These are phyloP conservation scores for Porphyrellus cyaneotinctus DNA, from an alignment of 768 basidiomycete species.

Conservation along the genomic window DNA sequence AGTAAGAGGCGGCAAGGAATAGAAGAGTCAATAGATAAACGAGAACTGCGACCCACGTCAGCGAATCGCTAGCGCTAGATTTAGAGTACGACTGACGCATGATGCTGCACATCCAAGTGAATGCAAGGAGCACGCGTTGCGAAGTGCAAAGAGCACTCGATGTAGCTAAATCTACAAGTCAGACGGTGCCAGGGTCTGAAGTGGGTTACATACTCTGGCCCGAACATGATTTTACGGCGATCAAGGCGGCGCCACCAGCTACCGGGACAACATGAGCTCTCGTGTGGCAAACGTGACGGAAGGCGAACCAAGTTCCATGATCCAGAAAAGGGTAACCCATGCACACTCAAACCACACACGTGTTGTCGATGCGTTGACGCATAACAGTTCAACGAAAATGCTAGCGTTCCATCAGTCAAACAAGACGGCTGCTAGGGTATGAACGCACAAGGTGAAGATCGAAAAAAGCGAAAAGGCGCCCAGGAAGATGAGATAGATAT, in stretches of 20 bases:
- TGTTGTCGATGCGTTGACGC: conserved; percentile 46
- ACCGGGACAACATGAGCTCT: conserved; percentile 4
- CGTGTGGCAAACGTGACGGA: neutral
- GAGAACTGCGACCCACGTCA: conserved; percentile 41
- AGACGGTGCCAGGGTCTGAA: neutral
- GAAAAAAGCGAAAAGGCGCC: conserved; percentile 55
- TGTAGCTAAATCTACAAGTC: neutral
- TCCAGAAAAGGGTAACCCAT: conserved; percentile 57
- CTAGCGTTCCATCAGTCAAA: conserved; percentile 26
- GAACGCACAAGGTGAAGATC: conserved; percentile 55
- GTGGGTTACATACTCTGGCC: conserved; percentile 20
- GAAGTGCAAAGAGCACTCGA: conserved; percentile 42
- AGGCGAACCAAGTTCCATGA: conserved; percentile 56
- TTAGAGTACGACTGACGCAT: conserved; percentile 34
- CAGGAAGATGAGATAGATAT: conserved; percentile 56
- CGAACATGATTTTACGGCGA: conserved; percentile 42
- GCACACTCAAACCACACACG: conserved; percentile 70
- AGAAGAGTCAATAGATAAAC: conserved; percentile 52
- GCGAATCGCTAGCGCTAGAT: neutral
- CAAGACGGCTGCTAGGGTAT: neutral
- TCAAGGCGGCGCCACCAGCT: conserved; percentile 54
- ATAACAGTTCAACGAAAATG: conserved; percentile 56
- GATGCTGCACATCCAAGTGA: conserved; percentile 51
- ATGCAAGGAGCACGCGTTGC: conserved; percentile 51
- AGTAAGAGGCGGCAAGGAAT: conserved; percentile 40